Percentiles rank a stretch among this genome's conserved stretches.
phyloP scores from a whole-genome alignment of 371 early-diverging fungal genomes.

The Vairimorpha apis region DNA sequence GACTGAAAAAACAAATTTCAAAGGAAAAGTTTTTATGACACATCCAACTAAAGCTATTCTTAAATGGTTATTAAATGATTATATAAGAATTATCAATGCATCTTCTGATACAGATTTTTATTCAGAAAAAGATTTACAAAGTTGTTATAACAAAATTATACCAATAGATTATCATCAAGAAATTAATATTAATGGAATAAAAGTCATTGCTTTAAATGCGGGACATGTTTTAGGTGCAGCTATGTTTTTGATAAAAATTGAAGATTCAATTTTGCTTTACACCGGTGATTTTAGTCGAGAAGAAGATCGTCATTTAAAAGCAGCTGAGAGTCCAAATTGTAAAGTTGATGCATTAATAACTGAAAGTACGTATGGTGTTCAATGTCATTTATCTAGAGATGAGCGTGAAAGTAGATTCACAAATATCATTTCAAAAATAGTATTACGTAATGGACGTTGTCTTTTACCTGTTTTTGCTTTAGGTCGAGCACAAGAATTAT shows the following conservation, averaged over 20 bases:
- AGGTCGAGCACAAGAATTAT: constrained; percentile 94
- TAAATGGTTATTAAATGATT: constrained; percentile 92
- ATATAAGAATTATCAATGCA: constrained; percentile 69
- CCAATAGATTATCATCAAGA: constrained; percentile 89
- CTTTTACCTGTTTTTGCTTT: constrained; percentile 96
- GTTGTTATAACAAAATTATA: constrained; percentile 84
- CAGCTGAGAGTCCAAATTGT: constrained; percentile 79
- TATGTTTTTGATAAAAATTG: constrained; percentile 95
- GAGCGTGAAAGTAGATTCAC: constrained; percentile 83
- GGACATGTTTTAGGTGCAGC: constrained; percentile 99
- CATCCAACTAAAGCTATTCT: constrained; percentile 98
- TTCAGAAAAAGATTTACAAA: constrained; percentile 80
- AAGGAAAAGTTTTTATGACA: constrained; percentile 98
- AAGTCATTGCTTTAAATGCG: constrained; percentile 90
- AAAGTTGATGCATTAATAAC: constrained; percentile 86
- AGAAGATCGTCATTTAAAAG: constrained; percentile 97
- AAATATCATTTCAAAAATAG: constrained; percentile 75
- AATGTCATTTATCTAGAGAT: constrained; percentile 85
- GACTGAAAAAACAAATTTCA: constrained; percentile 89
- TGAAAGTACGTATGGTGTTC: constrained; percentile 97
- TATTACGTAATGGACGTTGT: constrained; percentile 87
- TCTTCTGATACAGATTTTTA: constrained; percentile 81
- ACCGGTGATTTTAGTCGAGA: constrained; percentile 99
- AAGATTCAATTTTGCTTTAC: constrained; percentile 85
- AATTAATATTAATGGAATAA: constrained; percentile 85